Conservation (phyloP, 1,284 basidiomycete genomes). For the Ceratobasidium sp. region DNA sequence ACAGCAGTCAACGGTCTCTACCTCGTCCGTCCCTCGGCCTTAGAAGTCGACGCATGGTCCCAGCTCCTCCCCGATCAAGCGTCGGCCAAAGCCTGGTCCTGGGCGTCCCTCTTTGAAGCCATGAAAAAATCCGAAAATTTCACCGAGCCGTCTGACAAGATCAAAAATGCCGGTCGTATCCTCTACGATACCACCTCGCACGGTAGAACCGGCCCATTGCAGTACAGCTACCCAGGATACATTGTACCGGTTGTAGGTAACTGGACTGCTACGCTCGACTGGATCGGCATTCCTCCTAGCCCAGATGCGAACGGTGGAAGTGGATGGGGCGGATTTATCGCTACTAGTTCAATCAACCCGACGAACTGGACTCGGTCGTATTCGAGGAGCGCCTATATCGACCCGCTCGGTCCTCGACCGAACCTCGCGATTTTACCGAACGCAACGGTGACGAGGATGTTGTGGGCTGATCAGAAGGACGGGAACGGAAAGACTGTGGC, state of each 20-base stretch:
- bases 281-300: constrained; percentile 62
- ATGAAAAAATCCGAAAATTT: constrained; percentile 72
- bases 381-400: constrained; percentile 77
- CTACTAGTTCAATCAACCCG: constrained; percentile 75
- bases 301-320: constrained; percentile 67
- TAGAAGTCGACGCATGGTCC: constrained; percentile 72
- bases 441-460: constrained; percentile 71
- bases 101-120: constrained; percentile 66
- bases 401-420: constrained; percentile 68
- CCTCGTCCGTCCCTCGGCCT: constrained; percentile 67
- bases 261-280: constrained; percentile 67
- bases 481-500: constrained; percentile 58
- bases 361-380: constrained; percentile 77
- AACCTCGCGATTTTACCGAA: constrained; percentile 76
- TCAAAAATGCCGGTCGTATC: constrained; percentile 57
- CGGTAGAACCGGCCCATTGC: constrained; percentile 65
- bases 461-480: constrained; percentile 61
- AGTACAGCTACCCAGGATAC: constrained; percentile 56
- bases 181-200: constrained; percentile 60
- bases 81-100: constrained; percentile 66
- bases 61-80: constrained; percentile 59
- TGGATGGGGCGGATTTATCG: constrained; percentile 69
- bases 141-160: constrained; percentile 58
- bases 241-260: constrained; percentile 66
- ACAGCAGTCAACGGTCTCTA: constrained; percentile 80